phyloP scores from a whole-genome alignment of 306 rosid genomes.

The Begonia peltatifolia region DNA sequence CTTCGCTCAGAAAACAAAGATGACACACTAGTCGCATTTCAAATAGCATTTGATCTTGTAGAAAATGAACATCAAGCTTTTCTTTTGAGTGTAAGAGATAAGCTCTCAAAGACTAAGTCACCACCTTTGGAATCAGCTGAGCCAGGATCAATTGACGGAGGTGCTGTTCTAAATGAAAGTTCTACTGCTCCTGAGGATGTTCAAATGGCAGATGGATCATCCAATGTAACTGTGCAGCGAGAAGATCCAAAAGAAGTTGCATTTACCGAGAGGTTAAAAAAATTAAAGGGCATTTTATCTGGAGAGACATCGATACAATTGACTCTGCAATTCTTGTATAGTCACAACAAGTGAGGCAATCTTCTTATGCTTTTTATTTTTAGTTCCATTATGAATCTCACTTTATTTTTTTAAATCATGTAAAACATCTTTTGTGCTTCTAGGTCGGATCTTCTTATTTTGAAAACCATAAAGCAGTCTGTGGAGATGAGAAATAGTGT shows the following conservation, averaged over 20 bases:
- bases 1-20: conserved; percentile 81
- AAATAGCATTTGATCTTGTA: conserved; percentile 89
- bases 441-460: conserved; percentile 94
- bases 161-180: conserved; percentile 41
- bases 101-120: conserved; percentile 53
- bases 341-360: conserved; percentile 84
- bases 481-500: conserved; percentile 98
- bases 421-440: conserved; percentile 6
- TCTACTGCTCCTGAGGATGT: conserved; percentile 51
- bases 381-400: background rate
- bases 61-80: conserved; percentile 98
- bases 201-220: conserved; percentile 65
- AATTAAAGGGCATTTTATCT: conserved; percentile 82
- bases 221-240: conserved; percentile 28
- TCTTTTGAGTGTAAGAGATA: conserved; percentile 71
- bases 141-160: conserved; percentile 38
- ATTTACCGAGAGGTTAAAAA: conserved; percentile 71
- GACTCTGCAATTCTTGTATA: conserved; percentile 86
- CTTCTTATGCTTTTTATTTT: conserved; percentile 4
- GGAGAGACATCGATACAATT: conserved; percentile 90
- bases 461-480: conserved; percentile 94
- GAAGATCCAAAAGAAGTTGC: conserved; percentile 50
- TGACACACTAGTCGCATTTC: conserved; percentile 80
- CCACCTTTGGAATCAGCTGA: conserved; percentile 37
- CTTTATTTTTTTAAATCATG: background rate